These are phyloP conservation scores for Curvularia hawaiiensis DNA, from an alignment of 2,329 filamentous ascomycete genomes.

Conservation along the genomic window DNA sequence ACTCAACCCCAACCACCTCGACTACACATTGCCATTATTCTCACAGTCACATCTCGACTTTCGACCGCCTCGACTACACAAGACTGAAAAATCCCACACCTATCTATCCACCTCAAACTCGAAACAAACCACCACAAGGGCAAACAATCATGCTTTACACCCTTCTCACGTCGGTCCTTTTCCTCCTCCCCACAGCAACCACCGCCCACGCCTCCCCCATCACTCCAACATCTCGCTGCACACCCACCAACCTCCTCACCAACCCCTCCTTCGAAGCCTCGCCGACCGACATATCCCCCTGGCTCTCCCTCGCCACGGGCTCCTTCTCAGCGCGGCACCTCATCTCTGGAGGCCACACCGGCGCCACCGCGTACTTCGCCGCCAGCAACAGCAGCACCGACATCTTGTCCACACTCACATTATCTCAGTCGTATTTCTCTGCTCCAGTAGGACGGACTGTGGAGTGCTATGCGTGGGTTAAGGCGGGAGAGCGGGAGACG, in stretches of 20 bases:
- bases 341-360: conserved; percentile 10
- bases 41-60: background rate
- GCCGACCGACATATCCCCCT: conserved; percentile 8
- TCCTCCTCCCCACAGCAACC: conserved; percentile 1
- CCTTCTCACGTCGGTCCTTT: background rate
- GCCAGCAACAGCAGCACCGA: conserved; percentile 19
- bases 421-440: conserved; percentile 22
- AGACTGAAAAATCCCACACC: background rate
- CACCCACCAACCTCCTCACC: conserved; percentile 18
- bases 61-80: background rate
- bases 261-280: conserved; percentile 29
- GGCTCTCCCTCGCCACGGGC: conserved; percentile 24
- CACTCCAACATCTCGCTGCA: background rate
- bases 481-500: conserved; percentile 4
- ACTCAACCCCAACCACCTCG: background rate
- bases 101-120: background rate
- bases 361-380: conserved; percentile 15
- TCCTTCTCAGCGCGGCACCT: conserved; percentile 19
- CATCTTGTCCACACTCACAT: conserved; percentile 11
- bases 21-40: background rate
- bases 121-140: background rate
- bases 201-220: background rate
- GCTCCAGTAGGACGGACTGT: conserved; percentile 6
- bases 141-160: background rate
- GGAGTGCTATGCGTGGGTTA: conserved; percentile 22